Base-by-base conservation (phyloP, 2,329 filamentous ascomycete genomes). In the Tolypocladium capitatum region DNA sequence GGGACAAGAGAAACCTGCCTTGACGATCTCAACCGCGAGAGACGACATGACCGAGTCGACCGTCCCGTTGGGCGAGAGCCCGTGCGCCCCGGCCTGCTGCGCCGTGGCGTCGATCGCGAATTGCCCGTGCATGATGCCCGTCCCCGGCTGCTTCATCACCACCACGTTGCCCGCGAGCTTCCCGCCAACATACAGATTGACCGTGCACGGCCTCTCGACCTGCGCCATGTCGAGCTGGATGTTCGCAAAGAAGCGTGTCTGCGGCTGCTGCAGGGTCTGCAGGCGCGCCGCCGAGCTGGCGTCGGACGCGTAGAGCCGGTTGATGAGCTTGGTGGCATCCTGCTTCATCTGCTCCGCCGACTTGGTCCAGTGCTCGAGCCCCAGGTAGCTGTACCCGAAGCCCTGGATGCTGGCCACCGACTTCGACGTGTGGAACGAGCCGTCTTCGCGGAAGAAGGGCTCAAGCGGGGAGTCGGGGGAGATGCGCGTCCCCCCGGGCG, bases 101-200 rank as follows among this genome's bases (percentile, higher is more conserved):
- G 89, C 84, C 10, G 84, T 84, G 55, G 82, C 80, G 50, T 68
- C 66, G 45, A 73, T 64, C 43, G 72, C 65, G 34, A 67, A 58
- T 24, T 56, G 57, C 27, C 62, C 65, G 49, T 65, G 52, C 6
- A 63, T 43, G 28, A 51, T 59, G 43, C 65, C 67, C 13, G 47
- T 50, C 2, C 54, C 49, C 21, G 65, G 67, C 52, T 63, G 63
- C 48, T 54, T 55, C 62, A 68, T 64, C 43, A 69, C 56, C 1
- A 64, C 61, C 42, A 67, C 53, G 38, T 57, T 62, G 20, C 63
- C 65, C 16, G 62, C 61, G 14, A 53, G 52, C 47, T 61, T 55
- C 28, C 58, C 61, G 20, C 56, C 56, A 20, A 69, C 51, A 35
- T 59, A 66, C 38, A 70, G 45, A 42, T 60, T 56, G 43, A 69